Base-by-base conservation (phyloP, 106 monocot species). In the Gastrodia elata region DNA sequence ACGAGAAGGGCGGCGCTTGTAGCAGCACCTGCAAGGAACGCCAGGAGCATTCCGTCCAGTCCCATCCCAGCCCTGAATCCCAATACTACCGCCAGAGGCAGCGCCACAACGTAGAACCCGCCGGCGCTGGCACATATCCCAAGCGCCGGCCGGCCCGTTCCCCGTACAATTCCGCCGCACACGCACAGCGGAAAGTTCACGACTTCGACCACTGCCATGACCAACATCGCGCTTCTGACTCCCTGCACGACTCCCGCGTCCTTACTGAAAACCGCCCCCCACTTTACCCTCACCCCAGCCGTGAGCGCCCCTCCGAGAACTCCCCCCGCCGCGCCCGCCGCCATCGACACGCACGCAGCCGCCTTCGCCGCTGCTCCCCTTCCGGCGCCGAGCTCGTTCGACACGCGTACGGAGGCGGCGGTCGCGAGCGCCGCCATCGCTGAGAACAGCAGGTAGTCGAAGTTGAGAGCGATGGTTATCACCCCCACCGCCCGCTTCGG, bases 61-160 rank as follows among this genome's bases (percentile, higher is more conserved):
- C 85, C 91, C 42, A 88, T n/a, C 75, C 28, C 41, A 1, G 39
- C 22, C 76, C 73, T 78, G 71, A 91, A 87, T 1, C 61, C 85
- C 68, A 91, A 2, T 25, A 72, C 34, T 39, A 71, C 72, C 3
- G 71, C 87, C 49, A 86, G 18, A 4, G 88, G 88, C 73, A 88
- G 73, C 4, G 79, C 91, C 72, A 91, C 91, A 20, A 87, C 56
- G 75, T 91, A 91, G 65, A 86, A 91, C 52, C 91, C 91, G 7
- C 81, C 87, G 2, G 78, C 37, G 64, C 81, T 88, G 0, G 90
- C 87, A 37, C 70, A 88, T 83, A 83, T 84, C n/a, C 85, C 85
- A 33, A 88, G 57, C 88, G 79, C 81, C 18, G 91, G 91, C 73
- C 80, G 76, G 0, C 77, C 83, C 26, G 85, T 91, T 39, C 81